Base-by-base conservation (phyloP, 805 yeast genomes). In the Metschnikowia anglica region DNA sequence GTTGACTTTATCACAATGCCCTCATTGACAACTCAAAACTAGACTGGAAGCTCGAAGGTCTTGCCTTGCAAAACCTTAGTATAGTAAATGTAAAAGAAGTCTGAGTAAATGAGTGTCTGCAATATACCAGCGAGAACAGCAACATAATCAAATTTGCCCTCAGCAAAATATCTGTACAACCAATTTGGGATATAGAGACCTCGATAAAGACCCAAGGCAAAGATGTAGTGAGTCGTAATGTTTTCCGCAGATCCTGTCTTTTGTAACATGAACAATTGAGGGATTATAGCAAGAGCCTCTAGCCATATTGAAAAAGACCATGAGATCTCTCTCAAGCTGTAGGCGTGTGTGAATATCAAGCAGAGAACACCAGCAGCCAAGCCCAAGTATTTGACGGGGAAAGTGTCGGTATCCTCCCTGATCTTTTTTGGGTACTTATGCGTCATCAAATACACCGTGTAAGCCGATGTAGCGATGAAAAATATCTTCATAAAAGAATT, bases 271-370 rank as follows among this genome's bases (percentile, higher is more conserved):
- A 84, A 89, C 60, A 93, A 71, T 66, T 93, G 99, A 4, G 99
- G 99, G 46, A 93, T 66, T 43, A 93, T 89, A 9, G 96, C 95
- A 25, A 87, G 85, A 33, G 91, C 76, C 65, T 93, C 99, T 40
- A 93, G 74, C 97, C 98, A 93, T 39, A 89, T 67, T 12, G 91
- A 81, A 58, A 89, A 93, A 17, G 93, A 74, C 99, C 99, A 93
- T 25, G 81, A 50, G 8, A 87, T 57, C 56, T 87, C 96, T 10
- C 74, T 47, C 10, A 80, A 30, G 0, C 82, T 66, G 64, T 81
- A 89, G 39, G 77, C 75, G 60, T 79, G 75, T 39, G 87, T 81
- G 68, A 88, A 82, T 5, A 88, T 55, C 33, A 88, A 64, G 46
- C 80, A 55, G 20, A 71, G 46, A 2, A 86, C 60, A 5, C 71